phyloP scores from a whole-genome alignment of 805 yeast genomes.

The Blastobotrys robertii region DNA sequence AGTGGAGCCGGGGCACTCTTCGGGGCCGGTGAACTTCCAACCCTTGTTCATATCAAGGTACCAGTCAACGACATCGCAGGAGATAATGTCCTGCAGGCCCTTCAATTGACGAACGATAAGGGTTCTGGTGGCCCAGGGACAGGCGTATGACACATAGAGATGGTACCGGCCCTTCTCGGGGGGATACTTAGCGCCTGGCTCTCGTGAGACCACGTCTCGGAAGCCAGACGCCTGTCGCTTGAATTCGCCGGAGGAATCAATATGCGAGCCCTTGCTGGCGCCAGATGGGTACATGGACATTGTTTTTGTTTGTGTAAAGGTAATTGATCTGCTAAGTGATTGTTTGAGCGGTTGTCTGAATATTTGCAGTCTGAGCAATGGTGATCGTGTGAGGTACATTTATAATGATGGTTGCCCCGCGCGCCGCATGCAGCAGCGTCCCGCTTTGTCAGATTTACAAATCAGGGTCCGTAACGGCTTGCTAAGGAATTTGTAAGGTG shows the following conservation, averaged over 20 bases:
- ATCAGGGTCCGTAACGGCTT: too few species aligned
- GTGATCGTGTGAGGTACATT: too few species aligned
- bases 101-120: constrained; percentile 63
- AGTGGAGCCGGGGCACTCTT: constrained; percentile 32
- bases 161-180: constrained; percentile 81
- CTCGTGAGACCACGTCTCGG: constrained; percentile 51
- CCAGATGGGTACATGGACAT: too few species aligned
- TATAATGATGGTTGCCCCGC: too few species aligned
- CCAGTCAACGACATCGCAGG: constrained; percentile 78
- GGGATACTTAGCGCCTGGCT: constrained; percentile 50
- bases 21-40: constrained; percentile 70
- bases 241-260: not conserved
- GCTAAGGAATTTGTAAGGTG: too few species aligned
- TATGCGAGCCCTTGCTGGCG: too few species aligned
- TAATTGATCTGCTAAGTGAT: too few species aligned
- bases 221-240: constrained; percentile 29
- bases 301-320: too few species aligned
- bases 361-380: too few species aligned
- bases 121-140: constrained; percentile 95
- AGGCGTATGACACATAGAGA: constrained; percentile 75
- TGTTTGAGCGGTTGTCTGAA: too few species aligned
- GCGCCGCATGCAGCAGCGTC: too few species aligned
- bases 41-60: constrained; percentile 68
- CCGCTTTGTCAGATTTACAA: too few species aligned
- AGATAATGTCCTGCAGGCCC: constrained; percentile 47